phyloP scores from a whole-genome alignment of 305 asterid species.

The Ruellia speciosa region DNA sequence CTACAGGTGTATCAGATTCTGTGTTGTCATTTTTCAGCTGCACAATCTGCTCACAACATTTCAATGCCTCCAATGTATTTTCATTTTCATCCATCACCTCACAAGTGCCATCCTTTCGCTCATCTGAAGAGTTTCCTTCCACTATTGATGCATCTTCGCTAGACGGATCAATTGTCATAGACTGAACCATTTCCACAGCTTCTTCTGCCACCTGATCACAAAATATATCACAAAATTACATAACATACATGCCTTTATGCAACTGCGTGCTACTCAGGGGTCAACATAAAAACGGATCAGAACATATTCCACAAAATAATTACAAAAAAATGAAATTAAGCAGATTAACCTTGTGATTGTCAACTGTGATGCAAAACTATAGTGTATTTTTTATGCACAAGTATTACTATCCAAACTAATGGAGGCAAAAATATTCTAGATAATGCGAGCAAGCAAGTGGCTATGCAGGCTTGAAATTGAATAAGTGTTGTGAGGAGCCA shows the following conservation, averaged over 20 bases:
- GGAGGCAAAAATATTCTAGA: too few relatives aligned
- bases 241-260: not conserved
- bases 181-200: not conserved
- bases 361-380: too few relatives aligned
- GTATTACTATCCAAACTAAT: too few relatives aligned
- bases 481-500: too few relatives aligned
- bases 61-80: conserved; percentile 21
- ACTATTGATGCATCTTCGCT: conserved; percentile 21
- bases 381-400: too few relatives aligned
- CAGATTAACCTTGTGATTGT: too few relatives aligned
- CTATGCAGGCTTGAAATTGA: too few relatives aligned
- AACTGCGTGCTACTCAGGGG: too few relatives aligned
- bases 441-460: too few relatives aligned
- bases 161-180: conserved; percentile 4
- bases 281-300: too few relatives aligned
- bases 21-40: not conserved
- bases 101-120: conserved; percentile 15
- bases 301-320: too few relatives aligned
- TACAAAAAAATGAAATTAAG: too few relatives aligned
- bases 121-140: conserved; percentile 4
- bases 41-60: conserved; percentile 5
- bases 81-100: conserved; percentile 13
- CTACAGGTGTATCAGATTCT: not conserved
- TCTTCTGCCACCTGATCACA: conserved; percentile 19
- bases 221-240: conserved; percentile 1